phyloP scores from a whole-genome alignment of 2,329 filamentous ascomycete genomes.

The Pseudogymnoascus sp. region DNA sequence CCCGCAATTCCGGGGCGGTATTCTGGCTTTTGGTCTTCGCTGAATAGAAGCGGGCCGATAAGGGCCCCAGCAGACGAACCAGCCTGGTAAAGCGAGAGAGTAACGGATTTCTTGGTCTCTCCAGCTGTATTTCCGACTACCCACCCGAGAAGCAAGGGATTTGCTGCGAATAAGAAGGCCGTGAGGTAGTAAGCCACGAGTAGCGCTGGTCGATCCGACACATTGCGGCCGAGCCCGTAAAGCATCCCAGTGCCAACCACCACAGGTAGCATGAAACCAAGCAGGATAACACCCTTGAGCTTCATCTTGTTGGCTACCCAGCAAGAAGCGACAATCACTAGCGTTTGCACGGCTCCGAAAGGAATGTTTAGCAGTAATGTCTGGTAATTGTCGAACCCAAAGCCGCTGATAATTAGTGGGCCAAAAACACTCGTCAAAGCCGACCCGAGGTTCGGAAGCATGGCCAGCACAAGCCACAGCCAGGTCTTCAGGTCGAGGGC shows the following conservation, averaged over 20 bases:
- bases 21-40: conserved; percentile 44
- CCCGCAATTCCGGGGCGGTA: conserved; percentile 50
- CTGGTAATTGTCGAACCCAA: conserved; percentile 8
- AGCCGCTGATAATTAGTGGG: conserved; percentile 5
- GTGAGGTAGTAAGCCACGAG: conserved; percentile 58
- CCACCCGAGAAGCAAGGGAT: conserved; percentile 60
- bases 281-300: conserved; percentile 48
- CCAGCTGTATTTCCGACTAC: conserved; percentile 62
- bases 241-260: conserved; percentile 51
- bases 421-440: neutral
- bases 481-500: conserved; percentile 51
- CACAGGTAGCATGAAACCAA: conserved; percentile 48
- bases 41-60: conserved; percentile 57
- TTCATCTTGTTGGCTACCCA: conserved; percentile 49
- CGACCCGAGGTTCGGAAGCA: conserved; percentile 8
- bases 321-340: conserved; percentile 50
- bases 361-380: conserved; percentile 9
- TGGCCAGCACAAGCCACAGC: conserved; percentile 28
- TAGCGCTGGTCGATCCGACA: conserved; percentile 38
- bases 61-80: conserved; percentile 57
- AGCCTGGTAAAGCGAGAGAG: conserved; percentile 57
- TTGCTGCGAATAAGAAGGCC: conserved; percentile 57
- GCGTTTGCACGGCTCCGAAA: conserved; percentile 53
- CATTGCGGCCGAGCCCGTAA: conserved; percentile 42
- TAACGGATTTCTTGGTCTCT: conserved; percentile 56